Evolutionary conservation across 345 rosid genomes (phyloP).

Genomic region (Kandelia obovata): DNA sequence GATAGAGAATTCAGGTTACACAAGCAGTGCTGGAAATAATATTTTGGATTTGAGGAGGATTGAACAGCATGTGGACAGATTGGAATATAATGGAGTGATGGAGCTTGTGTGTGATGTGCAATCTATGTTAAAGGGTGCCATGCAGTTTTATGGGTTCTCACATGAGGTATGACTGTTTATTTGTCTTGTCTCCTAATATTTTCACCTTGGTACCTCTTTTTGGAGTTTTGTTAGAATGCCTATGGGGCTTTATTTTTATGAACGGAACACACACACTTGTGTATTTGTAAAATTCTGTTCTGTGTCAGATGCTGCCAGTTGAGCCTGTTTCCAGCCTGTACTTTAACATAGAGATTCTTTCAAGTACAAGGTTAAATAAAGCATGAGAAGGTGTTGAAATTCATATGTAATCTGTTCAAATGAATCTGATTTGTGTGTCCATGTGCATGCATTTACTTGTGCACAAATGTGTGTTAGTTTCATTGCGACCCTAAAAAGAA

Average conservation of each 20-base stretch:
- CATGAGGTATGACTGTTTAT: constrained; percentile 66
- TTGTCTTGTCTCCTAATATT: neutral
- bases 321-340: no score
- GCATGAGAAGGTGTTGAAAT: no score
- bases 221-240: neutral
- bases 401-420: no score
- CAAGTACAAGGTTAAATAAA: no score
- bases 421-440: no score
- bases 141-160: constrained; percentile 79
- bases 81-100: constrained; percentile 76
- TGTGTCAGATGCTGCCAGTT: neutral
- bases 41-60: constrained; percentile 81
- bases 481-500: no score
- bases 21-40: constrained; percentile 61
- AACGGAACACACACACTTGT: neutral
- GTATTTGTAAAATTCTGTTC: neutral
- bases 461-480: no score
- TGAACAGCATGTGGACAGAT: constrained; percentile 76
- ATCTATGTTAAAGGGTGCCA: constrained; percentile 76
- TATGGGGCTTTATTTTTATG: no score
- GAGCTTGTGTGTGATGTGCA: constrained; percentile 92
- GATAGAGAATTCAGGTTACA: constrained; percentile 59
- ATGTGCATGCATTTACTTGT: no score
- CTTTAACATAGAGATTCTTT: no score
- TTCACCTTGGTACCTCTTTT: neutral